Base-by-base conservation (phyloP, 805 yeast species). In the Cyberlindnera veronae region DNA sequence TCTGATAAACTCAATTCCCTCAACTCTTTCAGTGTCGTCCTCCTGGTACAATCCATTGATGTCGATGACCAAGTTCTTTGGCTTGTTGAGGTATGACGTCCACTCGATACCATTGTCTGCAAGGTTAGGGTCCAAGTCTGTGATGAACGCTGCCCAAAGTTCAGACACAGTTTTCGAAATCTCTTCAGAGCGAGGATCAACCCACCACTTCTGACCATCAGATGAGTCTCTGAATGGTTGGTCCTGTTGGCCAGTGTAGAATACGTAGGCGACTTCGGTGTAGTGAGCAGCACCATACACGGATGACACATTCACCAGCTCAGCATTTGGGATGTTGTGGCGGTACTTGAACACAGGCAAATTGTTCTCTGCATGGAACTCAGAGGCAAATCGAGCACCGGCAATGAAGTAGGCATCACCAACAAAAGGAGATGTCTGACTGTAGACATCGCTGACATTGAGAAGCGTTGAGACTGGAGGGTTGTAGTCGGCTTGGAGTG, bases 401-500 rank as follows among this genome's bases (percentile, higher is more conserved):
- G 30, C 53, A 29, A 38, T 35, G 32, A 42, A 49, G 28, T 29
- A 39, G 3, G 39, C 20, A 29, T 49, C 51, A 17, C 49, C 45
- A 9, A 19, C 23, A 13, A 42, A 15, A 3, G 45, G 38, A 10
- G 42, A 34, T 17, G 36, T 13, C 3, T 36, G 37, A 15, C 37
- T 36, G 16, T 19, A 34, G 8, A 34, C 33, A 15, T 33, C 26
- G 29, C 23, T 42, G 24, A n/a, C 12, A 29, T n/a, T 21, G 36
- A 27, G 26, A 23, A 21, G 24, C 18, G 32, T 21, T 9, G 10
- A n/a, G n/a, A n/a, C n/a, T n/a, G n/a, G n/a, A 2, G 37, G 37
- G 29, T 38, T 31, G 22, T 46, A 49, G 16, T 42, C 44, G 23
- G 49, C 44, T n/a, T 49, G 49, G 10, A 49, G 14, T 32, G 46